phyloP scores from a whole-genome alignment of 2,329 filamentous ascomycete species.

The Hypoxylon sp. region DNA sequence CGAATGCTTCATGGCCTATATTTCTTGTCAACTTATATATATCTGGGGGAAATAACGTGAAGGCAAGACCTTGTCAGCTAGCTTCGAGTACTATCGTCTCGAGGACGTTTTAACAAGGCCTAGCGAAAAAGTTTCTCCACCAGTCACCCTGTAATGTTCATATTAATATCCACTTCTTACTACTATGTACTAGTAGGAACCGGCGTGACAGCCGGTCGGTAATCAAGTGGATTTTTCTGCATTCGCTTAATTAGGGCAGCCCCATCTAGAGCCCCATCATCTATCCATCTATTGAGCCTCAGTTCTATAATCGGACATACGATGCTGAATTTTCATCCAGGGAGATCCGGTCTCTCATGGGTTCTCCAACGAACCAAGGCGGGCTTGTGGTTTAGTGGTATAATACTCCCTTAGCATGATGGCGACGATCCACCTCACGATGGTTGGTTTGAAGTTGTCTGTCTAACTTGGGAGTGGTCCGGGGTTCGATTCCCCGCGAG shows the following conservation, averaged over 20 bases:
- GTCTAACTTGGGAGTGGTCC: slow-evolving; percentile 59
- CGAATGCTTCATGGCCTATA: not conserved
- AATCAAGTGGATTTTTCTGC: slow-evolving; percentile 10
- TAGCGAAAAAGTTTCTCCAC: not conserved
- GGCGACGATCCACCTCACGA: no score
- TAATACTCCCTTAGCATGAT: slow-evolving; percentile 51
- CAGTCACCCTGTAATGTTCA: not conserved
- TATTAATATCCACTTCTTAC: not conserved
- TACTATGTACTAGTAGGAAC: slow-evolving; percentile 3
- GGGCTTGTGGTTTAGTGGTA: slow-evolving; percentile 50
- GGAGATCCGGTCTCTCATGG: not conserved
- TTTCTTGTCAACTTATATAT: not conserved
- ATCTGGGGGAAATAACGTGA: not conserved
- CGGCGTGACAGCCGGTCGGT: not conserved
- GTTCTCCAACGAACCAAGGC: slow-evolving; percentile 2
- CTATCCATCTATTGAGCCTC: slow-evolving; percentile 14
- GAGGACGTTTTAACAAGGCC: not conserved
- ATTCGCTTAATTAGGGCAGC: slow-evolving; percentile 25
- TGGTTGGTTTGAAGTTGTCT: no score
- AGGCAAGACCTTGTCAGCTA: not conserved
- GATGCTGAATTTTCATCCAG: slow-evolving; percentile 11
- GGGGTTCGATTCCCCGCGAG: slow-evolving; percentile 65
- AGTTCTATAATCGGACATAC: slow-evolving; percentile 22
- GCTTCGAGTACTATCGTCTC: not conserved
- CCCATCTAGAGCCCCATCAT: slow-evolving; percentile 10